Conservation (phyloP, 306 rosid genomes). For the Lathyrus aphaca region DNA sequence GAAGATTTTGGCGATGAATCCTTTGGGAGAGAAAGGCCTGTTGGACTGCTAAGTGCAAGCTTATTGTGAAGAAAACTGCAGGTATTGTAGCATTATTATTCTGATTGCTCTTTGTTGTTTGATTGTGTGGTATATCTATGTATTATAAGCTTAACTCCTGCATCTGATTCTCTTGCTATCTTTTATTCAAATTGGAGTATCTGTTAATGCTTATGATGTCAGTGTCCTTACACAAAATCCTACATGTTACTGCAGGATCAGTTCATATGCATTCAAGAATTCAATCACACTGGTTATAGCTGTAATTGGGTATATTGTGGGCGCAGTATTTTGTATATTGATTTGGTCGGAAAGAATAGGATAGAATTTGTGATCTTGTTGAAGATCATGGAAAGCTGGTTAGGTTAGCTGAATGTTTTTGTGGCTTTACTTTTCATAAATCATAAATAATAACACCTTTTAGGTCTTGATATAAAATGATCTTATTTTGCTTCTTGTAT, state of each 20-base stretch:
- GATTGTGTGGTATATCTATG: conserved; percentile 6
- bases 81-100: conserved; percentile 51
- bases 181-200: background rate
- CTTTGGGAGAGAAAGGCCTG: conserved; percentile 75
- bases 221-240: conserved; percentile 4
- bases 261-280: conserved; percentile 34
- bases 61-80: conserved; percentile 59
- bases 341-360: conserved; percentile 57
- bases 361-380: conserved; percentile 53
- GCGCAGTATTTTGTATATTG: conserved; percentile 59
- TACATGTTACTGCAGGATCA: conserved; percentile 51
- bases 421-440: conserved; percentile 37
- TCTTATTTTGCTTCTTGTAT: conserved; percentile 41
- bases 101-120: conserved; percentile 12
- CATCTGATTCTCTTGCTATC: background rate
- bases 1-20: conserved; percentile 91
- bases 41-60: conserved; percentile 70
- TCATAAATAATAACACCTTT: conserved; percentile 51
- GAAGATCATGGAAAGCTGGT: conserved; percentile 50
- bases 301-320: conserved; percentile 47
- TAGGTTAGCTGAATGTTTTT: conserved; percentile 58
- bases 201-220: background rate
- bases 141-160: background rate
- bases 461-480: conserved; percentile 39
- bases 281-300: conserved; percentile 27